Evolutionary conservation across 306 rosid genomes (phyloP).

Genomic region (Rosa persica): DNA sequence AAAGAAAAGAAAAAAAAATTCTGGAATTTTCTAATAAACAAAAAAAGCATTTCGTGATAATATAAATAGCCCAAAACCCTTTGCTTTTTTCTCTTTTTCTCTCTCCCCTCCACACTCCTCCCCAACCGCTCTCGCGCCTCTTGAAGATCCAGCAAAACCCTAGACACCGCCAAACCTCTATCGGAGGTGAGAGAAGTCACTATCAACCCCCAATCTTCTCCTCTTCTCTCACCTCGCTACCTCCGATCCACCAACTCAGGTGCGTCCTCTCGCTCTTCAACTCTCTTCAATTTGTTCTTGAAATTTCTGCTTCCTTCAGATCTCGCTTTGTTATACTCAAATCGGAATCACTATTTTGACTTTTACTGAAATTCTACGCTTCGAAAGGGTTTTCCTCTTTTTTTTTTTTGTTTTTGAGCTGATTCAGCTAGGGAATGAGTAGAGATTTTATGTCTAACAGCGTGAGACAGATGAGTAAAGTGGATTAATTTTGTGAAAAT

Average conservation of each 20-base stretch:
- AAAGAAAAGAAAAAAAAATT: too few relatives aligned
- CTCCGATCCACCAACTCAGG: conserved; percentile 44
- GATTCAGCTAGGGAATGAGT: background rate
- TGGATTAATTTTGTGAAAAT: background rate
- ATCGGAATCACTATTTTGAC: background rate
- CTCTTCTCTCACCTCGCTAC: conserved; percentile 26
- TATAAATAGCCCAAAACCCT: conserved; percentile 19
- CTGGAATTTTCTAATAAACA: too few relatives aligned
- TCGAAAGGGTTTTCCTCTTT: background rate
- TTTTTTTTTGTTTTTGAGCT: background rate
- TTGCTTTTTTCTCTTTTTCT: background rate
- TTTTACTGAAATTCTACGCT: background rate
- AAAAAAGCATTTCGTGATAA: too few relatives aligned
- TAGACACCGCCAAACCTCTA: conserved; percentile 24
- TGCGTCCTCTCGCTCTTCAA: conserved; percentile 5
- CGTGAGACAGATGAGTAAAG: background rate
- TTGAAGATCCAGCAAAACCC: conserved; percentile 54
- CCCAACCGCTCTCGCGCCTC: conserved; percentile 34
- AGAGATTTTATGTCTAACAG: background rate
- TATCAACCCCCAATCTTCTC: conserved; percentile 7
- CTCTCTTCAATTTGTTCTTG: background rate
- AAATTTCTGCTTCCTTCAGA: background rate
- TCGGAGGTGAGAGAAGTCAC: conserved; percentile 43
- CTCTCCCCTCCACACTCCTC: background rate
- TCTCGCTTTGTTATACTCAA: background rate